These are phyloP conservation scores for Chondrus crispus DNA, from an alignment of 23 red algal genomes.

Conservation along the genomic window DNA sequence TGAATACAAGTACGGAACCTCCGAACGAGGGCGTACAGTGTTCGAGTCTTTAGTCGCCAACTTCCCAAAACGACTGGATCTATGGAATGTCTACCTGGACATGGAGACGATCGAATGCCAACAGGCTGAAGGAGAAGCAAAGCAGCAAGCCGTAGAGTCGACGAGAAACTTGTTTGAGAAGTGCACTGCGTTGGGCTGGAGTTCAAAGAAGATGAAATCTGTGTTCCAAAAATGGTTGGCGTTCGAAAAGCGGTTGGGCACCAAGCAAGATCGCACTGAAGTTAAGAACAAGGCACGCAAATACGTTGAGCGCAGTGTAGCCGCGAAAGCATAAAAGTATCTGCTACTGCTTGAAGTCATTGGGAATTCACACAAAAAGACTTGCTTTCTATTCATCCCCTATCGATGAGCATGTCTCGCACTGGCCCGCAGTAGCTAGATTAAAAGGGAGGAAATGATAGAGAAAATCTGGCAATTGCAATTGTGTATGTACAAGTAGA, in stretches of 20 bases:
- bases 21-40: conserved; percentile 84
- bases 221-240: conserved; percentile 84
- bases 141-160: neutral
- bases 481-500: too few relatives aligned
- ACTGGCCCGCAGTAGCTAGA: too few relatives aligned
- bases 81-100: conserved; percentile 97
- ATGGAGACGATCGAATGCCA: conserved; percentile 60
- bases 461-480: too few relatives aligned
- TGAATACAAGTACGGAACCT: conserved; percentile 81
- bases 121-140: neutral
- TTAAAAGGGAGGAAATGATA: too few relatives aligned
- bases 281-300: conserved; percentile 73
- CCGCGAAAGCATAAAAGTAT: too few relatives aligned
- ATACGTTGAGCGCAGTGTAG: conserved; percentile 73
- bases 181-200: conserved; percentile 47
- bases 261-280: conserved; percentile 39
- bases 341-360: too few relatives aligned
- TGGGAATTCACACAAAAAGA: too few relatives aligned
- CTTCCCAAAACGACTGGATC: conserved; percentile 89
- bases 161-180: conserved; percentile 72
- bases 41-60: conserved; percentile 83
- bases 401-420: too few relatives aligned
- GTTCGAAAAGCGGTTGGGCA: conserved; percentile 76
- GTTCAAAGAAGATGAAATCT: conserved; percentile 94
- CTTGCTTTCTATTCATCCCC: too few relatives aligned